Evolutionary conservation across 345 rosid species (phyloP).

Genomic region (Aquilaria sinensis): DNA sequence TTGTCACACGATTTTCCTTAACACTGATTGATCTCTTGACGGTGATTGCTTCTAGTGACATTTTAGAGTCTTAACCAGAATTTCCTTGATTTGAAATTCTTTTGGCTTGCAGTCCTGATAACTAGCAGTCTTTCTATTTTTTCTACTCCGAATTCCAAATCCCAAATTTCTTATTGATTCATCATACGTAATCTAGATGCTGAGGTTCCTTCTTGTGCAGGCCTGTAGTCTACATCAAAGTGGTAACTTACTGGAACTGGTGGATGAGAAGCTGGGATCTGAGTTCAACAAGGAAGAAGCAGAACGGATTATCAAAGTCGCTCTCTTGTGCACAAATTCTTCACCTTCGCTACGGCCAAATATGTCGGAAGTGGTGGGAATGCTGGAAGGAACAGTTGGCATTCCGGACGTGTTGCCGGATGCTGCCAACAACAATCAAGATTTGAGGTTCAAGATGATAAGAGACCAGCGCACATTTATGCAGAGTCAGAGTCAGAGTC

Average conservation of each 20-base stretch:
- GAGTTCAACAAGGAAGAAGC: conserved; percentile 26
- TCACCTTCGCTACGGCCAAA: conserved; percentile 32
- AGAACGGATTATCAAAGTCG: conserved; percentile 27
- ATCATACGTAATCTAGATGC: not conserved
- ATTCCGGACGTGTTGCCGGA: conserved; percentile 21
- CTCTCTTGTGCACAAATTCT: conserved; percentile 31
- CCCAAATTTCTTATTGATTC: too few relatives aligned
- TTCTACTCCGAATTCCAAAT: too few relatives aligned
- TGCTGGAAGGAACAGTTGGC: conserved; percentile 26
- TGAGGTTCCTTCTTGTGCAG: conserved; percentile 11
- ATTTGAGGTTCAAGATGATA: conserved; percentile 21
- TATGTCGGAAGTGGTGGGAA: conserved; percentile 29
- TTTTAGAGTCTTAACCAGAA: too few relatives aligned
- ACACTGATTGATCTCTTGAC: too few relatives aligned
- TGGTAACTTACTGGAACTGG: conserved; percentile 21
- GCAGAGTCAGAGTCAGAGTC: conserved; percentile 1
- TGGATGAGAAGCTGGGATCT: conserved; percentile 23
- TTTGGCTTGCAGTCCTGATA: too few relatives aligned
- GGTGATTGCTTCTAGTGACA: too few relatives aligned
- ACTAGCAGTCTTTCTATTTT: too few relatives aligned
- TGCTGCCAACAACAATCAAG: conserved; percentile 15
- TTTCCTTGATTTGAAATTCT: too few relatives aligned
- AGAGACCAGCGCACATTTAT: conserved; percentile 19
- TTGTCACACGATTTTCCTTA: too few relatives aligned
- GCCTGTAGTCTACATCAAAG: conserved; percentile 21